Percentiles rank a stretch among this genome's conserved stretches.
These are phyloP conservation scores for Ophiocordyceps camponoti-floridani DNA, from an alignment of 2,329 filamentous ascomycete genomes.

Conservation along the genomic window DNA sequence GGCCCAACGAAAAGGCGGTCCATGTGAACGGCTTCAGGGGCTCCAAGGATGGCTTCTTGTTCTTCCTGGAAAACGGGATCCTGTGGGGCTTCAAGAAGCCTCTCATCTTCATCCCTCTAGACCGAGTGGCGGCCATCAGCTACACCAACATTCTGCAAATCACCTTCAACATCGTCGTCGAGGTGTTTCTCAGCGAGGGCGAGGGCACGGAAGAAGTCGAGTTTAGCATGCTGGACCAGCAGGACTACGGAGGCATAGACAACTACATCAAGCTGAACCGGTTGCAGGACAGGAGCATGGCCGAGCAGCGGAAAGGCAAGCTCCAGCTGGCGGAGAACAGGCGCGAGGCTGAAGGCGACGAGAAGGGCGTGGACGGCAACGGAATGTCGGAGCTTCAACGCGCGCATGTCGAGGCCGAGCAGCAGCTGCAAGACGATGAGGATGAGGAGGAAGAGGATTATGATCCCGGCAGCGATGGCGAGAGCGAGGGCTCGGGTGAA, in stretches of 20 bases:
- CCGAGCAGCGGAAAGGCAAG: conserved; percentile 48
- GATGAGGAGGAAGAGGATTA: conserved; percentile 50
- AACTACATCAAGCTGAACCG: conserved; percentile 42
- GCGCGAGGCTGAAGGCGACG: conserved; percentile 22
- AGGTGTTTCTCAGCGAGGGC: conserved; percentile 31
- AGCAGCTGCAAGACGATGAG: conserved; percentile 38
- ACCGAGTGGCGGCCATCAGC: conserved; percentile 42
- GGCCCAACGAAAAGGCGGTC: conserved; percentile 43
- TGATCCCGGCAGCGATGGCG: conserved; percentile 41
- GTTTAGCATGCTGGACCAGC: conserved; percentile 53
- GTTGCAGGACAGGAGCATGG: conserved; percentile 50
- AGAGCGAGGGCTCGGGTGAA: conserved; percentile 36
- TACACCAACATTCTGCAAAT: conserved; percentile 50
- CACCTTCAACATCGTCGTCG: conserved; percentile 50
- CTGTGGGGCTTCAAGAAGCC: conserved; percentile 57
- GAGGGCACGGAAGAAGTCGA: conserved; percentile 42
- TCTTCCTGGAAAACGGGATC: conserved; percentile 48
- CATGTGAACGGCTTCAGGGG: conserved; percentile 50
- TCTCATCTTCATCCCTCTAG: conserved; percentile 43
- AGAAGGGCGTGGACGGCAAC: conserved; percentile 16
- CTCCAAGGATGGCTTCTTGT: conserved; percentile 50
- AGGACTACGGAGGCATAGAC: conserved; percentile 47
- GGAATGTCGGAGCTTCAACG: conserved; percentile 29
- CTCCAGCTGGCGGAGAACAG: conserved; percentile 41
- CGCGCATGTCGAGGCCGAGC: conserved; percentile 31